Base-by-base conservation (phyloP, 2,329 filamentous ascomycete species). In the Colletotrichum sublineola region DNA sequence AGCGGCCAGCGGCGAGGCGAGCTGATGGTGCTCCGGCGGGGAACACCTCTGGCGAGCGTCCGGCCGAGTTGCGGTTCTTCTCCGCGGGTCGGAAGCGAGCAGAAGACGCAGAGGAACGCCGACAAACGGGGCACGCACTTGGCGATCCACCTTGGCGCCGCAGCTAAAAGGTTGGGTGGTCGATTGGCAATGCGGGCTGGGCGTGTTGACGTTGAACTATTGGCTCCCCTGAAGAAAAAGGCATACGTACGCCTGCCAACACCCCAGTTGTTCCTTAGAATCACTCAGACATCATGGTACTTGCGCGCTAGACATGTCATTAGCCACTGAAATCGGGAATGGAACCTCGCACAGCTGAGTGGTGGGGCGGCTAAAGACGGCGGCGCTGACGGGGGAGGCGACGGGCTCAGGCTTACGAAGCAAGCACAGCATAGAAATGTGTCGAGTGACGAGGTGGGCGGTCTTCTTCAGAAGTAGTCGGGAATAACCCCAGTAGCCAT, bases 261-360 rank as follows among this genome's bases (percentile, higher is more conserved):
- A 63, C 36, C 33, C 40, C 11, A 60, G 29, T 36, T 40, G 60
- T 53, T 53, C 55, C 48, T 48, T 72, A 46, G 63, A 40, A 74
- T 72, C 71, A 72, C 64, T 67, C 24, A 64, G 60, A 74, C 71
- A 68, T 74, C 71, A 74, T 74, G 64, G 63, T 61, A 64, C 71
- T 60, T 67, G 55, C 64, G 71, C 55, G 58, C 63, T 70, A 68
- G 53, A 38, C 42, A 71, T 56, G 60, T 18, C 52, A 72, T 46
- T 15, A 62, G 60, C 60, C 68, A 65, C 38, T 74, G 42, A 56
- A 9, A 63, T 72, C 42, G 46, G 63, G 48, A 48, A 58, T 57
- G 42, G 60, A 18, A 18, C 53, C 44, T 68, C 46, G 36, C 31
- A 61, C 46, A 69, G 69, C 60, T 63, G 55, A 58, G 58, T 24